These are phyloP conservation scores for Brachypodium distachyon DNA, from an alignment of 202 grass and related monocot species.

Conservation along the genomic window DNA sequence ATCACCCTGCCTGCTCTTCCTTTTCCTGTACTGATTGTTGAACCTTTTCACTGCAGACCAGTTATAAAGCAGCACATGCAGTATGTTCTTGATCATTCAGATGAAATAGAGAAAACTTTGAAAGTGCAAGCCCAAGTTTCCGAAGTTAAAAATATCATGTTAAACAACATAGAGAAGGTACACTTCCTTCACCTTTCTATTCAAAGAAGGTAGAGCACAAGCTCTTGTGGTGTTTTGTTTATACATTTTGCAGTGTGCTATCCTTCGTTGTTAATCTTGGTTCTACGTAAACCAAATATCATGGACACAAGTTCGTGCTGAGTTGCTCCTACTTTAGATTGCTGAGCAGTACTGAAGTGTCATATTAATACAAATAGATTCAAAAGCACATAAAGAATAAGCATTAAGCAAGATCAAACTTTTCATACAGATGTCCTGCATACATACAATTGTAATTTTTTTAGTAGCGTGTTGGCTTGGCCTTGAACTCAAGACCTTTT, in stretches of 20 bases:
- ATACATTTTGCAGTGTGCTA: background rate
- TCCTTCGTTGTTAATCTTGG: background rate
- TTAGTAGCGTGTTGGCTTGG: too few relatives aligned
- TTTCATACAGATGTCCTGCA: background rate
- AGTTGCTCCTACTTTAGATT: background rate
- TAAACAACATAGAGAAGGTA: conserved; percentile 93
- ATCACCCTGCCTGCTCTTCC: background rate
- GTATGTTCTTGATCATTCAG: conserved; percentile 86
- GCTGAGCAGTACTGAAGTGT: background rate
- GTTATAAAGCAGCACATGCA: conserved; percentile 93
- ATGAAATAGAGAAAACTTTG: conserved; percentile 79
- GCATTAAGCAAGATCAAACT: background rate
- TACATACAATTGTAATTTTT: background rate
- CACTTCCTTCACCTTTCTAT: background rate
- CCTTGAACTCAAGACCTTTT: too few relatives aligned
- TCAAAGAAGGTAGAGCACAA: background rate
- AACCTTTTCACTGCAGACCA: conserved; percentile 43
- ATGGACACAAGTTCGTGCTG: background rate
- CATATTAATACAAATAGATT: background rate
- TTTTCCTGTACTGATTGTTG: background rate
- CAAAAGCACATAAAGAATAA: background rate
- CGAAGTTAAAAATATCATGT: conserved; percentile 97
- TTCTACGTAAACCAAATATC: background rate
- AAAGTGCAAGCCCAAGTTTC: conserved; percentile 96
- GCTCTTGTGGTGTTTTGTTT: background rate